phyloP scores from a whole-genome alignment of 106 monocot species.

The Iris macrosiphon region DNA sequence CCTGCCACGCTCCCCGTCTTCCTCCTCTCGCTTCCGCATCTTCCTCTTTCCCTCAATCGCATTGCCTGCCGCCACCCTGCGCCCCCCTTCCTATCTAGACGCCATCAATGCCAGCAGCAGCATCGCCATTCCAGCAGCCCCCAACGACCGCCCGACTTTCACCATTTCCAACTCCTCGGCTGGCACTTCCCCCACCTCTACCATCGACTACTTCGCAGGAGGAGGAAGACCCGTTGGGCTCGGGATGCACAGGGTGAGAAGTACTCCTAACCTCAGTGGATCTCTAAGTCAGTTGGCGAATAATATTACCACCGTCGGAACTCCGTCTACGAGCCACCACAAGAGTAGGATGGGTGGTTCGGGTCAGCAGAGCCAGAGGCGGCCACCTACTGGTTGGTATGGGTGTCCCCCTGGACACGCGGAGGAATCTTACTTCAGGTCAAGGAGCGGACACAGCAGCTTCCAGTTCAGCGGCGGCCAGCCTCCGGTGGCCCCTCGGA shows the following conservation, averaged over 20 bases:
- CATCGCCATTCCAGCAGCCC: neutral
- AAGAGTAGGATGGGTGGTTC: neutral
- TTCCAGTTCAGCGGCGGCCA: neutral
- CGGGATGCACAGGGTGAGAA: slow-evolving; percentile 17
- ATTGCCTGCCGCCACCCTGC: neutral
- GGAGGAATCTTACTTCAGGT: neutral
- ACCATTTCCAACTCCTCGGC: neutral
- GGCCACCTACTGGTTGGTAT: neutral
- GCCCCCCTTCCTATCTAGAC: too few relatives aligned
- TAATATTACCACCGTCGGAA: neutral
- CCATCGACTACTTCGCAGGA: neutral
- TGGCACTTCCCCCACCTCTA: slow-evolving; percentile 1
- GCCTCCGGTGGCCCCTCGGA: neutral
- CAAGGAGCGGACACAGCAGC: neutral
- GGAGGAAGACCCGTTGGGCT: too few relatives aligned
- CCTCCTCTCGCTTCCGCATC: neutral
- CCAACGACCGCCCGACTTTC: neutral
- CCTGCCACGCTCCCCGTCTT: slow-evolving; percentile 3
- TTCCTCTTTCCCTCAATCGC: slow-evolving; percentile 9
- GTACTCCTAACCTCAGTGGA: slow-evolving; percentile 16
- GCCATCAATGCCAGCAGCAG: too few relatives aligned
- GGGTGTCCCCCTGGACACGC: neutral
- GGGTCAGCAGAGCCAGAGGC: neutral
- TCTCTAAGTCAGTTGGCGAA: neutral
- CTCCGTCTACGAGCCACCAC: neutral